Base-by-base conservation (phyloP, 345 rosid species). In the Syzygium grande region DNA sequence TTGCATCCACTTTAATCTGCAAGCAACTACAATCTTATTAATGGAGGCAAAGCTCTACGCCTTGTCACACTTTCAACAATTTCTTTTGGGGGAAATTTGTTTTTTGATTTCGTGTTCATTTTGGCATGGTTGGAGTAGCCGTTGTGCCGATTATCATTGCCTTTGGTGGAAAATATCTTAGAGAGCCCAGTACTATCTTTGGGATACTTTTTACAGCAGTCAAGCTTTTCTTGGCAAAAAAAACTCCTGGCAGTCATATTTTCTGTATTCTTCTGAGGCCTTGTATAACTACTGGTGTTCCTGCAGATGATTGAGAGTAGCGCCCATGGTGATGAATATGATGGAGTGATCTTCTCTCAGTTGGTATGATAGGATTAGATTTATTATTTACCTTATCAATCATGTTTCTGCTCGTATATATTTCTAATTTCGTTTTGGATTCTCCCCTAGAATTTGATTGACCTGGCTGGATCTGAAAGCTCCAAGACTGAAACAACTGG, bases 401-500 rank as follows among this genome's bases (percentile, higher is more conserved):
- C 25, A 51, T 41, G 46, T 77, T 83, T 58, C 59, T 58, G 54
- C 61, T 49, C 19, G 84, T n/a, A 89, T 78, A 78, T 83, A 84
- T 56, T 52, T 52, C 55, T 19, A 88, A 14, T 85, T 55, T 90
- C 84, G 27, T 88, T 88, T 85, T n/a, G 85, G 30, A 49, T 88
- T 49, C 77, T 88, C 89, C 90, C 84, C 89, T 92, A 98, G 99
- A 98, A 98, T 94, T 92, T 98, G 94, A 98, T 98, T 56, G 99
- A 98, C 91, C 94, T 98, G 80, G 99, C 99, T 90, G 99, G 99
- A 90, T 98, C 99, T 85, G 99, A 98, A 94, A 98, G 99, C 92
- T 97, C 99, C 88, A 98, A 98, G 93, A 97, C 99, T 25, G 99
- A 98, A 92, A 98, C 99, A 88, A 97, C 98, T 88, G 99, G 99